Conservation (phyloP, 495 filamentous ascomycete genomes). For the Pyronema domesticum region DNA sequence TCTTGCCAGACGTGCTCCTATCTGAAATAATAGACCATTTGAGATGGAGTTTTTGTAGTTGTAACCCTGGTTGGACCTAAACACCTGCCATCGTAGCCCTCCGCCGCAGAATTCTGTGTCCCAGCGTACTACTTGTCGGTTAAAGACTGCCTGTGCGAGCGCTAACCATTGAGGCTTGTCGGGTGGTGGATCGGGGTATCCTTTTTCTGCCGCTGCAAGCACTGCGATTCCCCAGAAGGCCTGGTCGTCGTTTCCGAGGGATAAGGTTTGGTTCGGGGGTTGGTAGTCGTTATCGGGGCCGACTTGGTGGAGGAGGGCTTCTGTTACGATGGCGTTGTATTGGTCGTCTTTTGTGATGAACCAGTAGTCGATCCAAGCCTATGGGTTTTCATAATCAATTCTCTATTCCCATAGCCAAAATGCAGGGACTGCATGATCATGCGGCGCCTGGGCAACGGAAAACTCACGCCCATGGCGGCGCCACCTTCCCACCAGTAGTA, state of each 20-base stretch:
- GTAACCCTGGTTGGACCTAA: constrained; percentile 57
- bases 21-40: constrained; percentile 64
- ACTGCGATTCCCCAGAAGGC: constrained; percentile 63
- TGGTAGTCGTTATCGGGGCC: constrained; percentile 49
- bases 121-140: constrained; percentile 53
- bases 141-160: constrained; percentile 63
- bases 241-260: constrained; percentile 73
- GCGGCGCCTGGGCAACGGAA: neutral
- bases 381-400: neutral
- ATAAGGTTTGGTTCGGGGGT: constrained; percentile 53
- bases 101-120: constrained; percentile 47
- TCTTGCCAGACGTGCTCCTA: constrained; percentile 54
- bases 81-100: constrained; percentile 73
- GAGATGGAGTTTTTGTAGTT: constrained; percentile 68
- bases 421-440: neutral
- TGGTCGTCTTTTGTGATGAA: constrained; percentile 49
- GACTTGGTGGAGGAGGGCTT: constrained; percentile 49
- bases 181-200: constrained; percentile 43
- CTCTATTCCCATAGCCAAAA: neutral
- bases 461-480: constrained; percentile 20
- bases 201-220: constrained; percentile 54
- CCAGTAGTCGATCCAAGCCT: constrained; percentile 52
- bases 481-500: constrained; percentile 26
- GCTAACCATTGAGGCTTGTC: constrained; percentile 50
- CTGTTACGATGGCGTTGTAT: constrained; percentile 44